A percentile compares a stretch with the other conserved stretches of the same genome.
Conservation (phyloP, 441 rosid genomes). For the Adansonia madagascariensis region DNA sequence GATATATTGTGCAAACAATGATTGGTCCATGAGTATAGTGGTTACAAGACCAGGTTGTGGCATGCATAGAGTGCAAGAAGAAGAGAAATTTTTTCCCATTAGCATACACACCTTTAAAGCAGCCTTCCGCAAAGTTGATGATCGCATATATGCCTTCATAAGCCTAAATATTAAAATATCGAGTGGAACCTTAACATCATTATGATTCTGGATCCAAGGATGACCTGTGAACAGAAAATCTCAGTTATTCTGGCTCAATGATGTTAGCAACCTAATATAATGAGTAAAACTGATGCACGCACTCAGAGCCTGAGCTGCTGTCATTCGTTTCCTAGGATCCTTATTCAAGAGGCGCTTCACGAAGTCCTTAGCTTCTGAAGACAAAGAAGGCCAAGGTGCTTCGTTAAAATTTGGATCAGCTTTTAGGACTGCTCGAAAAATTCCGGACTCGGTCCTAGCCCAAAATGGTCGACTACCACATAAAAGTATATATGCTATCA, state of each 20-base stretch:
- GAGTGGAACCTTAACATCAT: constrained; percentile 61
- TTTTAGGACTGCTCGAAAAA: constrained; percentile 87
- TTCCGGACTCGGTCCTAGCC: constrained; percentile 96
- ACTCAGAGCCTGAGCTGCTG: constrained; percentile 97
- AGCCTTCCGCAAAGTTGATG: constrained; percentile 86
- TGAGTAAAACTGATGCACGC: constrained; percentile 40
- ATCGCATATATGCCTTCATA: constrained; percentile 75
- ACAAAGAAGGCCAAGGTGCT: constrained; percentile 85
- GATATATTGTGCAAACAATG: neutral
- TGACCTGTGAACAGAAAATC: constrained; percentile 63
- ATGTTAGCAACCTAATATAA: constrained; percentile 24
- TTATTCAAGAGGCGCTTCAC: constrained; percentile 75
- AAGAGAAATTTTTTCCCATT: neutral
- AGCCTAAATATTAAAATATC: constrained; percentile 77
- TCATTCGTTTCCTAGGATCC: constrained; percentile 85
- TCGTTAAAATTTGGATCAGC: constrained; percentile 84
- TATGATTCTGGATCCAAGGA: constrained; percentile 75
- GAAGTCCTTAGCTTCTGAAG: constrained; percentile 84
- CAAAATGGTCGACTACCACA: constrained; percentile 98
- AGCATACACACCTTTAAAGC: constrained; percentile 74
- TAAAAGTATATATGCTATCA: constrained; percentile 84
- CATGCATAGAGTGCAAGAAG: constrained; percentile 1
- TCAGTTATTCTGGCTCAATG: constrained; percentile 20
- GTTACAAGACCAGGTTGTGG: neutral
- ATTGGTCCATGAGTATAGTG: neutral